Conservation (phyloP, 169 alveolate species). For the Plasmodium vivax region DNA sequence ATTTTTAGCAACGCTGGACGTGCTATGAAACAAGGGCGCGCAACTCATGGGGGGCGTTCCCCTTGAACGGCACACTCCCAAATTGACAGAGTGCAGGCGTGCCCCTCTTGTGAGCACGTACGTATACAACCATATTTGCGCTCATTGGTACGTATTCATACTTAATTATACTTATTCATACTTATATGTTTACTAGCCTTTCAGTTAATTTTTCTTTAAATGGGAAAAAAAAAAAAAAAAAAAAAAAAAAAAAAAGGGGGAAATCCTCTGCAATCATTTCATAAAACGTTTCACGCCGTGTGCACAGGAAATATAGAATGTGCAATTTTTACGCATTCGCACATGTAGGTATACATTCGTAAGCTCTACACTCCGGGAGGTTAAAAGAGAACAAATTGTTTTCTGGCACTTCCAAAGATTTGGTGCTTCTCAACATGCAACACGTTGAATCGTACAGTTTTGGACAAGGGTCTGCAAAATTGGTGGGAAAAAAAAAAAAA, state of each 20-base stretch:
- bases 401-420: constrained; percentile 98
- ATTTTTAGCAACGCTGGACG: not conserved
- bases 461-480: constrained; percentile 97
- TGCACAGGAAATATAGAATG: not conserved
- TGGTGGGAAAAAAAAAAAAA: constrained; percentile 86
- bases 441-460: constrained; percentile 99
- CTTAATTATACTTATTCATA: not conserved
- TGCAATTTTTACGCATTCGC: not conserved
- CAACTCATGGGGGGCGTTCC: not conserved
- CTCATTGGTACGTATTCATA: not conserved
- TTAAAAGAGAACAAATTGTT: constrained; percentile 97
- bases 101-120: not conserved
- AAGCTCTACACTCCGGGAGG: not conserved
- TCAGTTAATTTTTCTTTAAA: not conserved
- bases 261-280: not conserved
- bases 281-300: not conserved
- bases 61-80: not conserved
- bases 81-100: not conserved
- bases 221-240: not conserved
- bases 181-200: not conserved
- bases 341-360: not conserved
- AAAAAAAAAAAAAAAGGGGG: not conserved
- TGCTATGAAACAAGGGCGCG: not conserved
- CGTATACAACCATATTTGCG: not conserved
- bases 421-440: constrained; percentile 98